Evolutionary conservation across 2,329 filamentous ascomycete genomes (phyloP), one percentile per base, ranked within the genome.

Genomic region (Grosmannia serpens): DNA sequence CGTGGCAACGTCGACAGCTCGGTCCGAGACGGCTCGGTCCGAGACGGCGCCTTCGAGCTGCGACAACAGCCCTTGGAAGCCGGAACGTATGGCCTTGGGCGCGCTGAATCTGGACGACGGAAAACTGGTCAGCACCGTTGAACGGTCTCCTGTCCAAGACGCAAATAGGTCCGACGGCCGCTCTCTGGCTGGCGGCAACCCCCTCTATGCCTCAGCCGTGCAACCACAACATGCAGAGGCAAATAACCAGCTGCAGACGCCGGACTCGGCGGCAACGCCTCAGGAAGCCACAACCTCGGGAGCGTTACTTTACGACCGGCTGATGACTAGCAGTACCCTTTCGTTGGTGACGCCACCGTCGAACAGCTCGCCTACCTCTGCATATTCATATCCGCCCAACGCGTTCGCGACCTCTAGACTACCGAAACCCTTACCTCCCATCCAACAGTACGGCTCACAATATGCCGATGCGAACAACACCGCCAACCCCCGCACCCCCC

Each of bases 51-150:
- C 9, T 31, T 7, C 7, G 26, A 31, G 49, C 49, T 8, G 24
- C 4, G 52, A 53, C 38, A 54, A 15, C 63, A 44, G 63, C 66
- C 17, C 52, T 5, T 22, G 22, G n/a, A 68, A 68, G 56, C 60
- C 70, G 35, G 67, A 69, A 54, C 65, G 65, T 24, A 61, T 71
- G 44, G 70, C 69, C 4, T 60, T 72, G 51, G 67, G 65, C 4
- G 59, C 64, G 13, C 60, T 67, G 41, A 60, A 31, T 26, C 56
- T 61, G 11, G 26, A 56, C 1, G 61, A 63, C 57, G 55, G 44
- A 20, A 56, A 35, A 22, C 20, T 10, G 29, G 63, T 63, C 9
- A 20, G 26, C 15, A 9, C 26, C 8, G 47, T 20, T 3, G 26
- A 27, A 9, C 47, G 47, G 7, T 29, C 47, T 13, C 47, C 47